phyloP scores from a whole-genome alignment of 176 grass and related monocot species.

The Alopecurus myosuroides region DNA sequence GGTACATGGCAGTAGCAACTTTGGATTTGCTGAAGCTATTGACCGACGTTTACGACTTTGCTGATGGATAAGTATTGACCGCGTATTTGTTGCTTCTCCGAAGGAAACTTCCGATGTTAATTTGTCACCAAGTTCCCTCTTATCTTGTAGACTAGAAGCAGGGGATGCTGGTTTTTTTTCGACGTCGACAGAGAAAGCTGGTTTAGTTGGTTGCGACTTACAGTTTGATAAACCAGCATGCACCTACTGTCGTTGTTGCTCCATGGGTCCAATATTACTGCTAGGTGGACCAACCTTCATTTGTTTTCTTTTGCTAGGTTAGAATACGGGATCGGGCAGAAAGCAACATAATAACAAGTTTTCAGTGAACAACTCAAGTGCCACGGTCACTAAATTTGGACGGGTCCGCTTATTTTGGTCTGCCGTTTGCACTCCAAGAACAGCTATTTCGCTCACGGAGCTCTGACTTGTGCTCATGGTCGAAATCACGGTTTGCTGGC shows the following conservation, averaged over 20 bases:
- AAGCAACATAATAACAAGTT: not conserved
- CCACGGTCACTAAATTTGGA: too few species aligned
- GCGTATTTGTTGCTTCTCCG: not conserved
- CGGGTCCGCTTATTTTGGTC: too few species aligned
- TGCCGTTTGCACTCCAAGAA: too few species aligned
- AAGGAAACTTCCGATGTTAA: not conserved
- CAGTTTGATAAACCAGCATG: not conserved
- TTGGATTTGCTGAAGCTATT: constrained; percentile 5
- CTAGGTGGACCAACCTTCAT: not conserved
- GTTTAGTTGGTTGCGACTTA: not conserved
- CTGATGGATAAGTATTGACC: constrained; percentile 30
- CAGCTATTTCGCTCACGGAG: too few species aligned
- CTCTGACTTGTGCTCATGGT: too few species aligned
- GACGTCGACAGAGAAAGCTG: not conserved
- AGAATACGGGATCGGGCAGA: not conserved
- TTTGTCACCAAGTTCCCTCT: not conserved
- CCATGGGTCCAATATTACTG: not conserved
- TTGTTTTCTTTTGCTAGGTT: not conserved
- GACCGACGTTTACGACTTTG: constrained; percentile 7
- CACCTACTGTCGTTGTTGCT: not conserved
- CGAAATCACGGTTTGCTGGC: too few species aligned
- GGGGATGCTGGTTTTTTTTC: not conserved
- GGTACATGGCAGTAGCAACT: constrained; percentile 15
- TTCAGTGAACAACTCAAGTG: too few species aligned
- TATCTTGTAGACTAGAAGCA: constrained; percentile 19